Percentiles rank a stretch among this genome's conserved stretches.
These are phyloP conservation scores for Trypanosoma scelopori DNA, from an alignment of 208 protist genomes.

Conservation along the genomic window DNA sequence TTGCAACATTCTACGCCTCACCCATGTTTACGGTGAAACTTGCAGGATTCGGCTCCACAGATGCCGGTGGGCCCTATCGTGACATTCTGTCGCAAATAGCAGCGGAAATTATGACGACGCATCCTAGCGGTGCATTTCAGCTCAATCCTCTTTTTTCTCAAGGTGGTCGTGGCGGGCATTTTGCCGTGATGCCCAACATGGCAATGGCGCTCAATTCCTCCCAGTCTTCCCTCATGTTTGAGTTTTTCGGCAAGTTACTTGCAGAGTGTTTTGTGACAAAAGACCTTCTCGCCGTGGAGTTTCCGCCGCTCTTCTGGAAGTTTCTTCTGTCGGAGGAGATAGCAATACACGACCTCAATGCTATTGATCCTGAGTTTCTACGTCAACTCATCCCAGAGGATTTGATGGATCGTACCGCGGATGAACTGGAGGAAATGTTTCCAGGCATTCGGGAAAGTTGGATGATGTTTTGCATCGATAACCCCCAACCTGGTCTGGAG, in stretches of 20 bases:
- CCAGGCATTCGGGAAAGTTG: slow-evolving; percentile 64
- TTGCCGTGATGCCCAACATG: slow-evolving; percentile 77
- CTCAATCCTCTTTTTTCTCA: slow-evolving; percentile 88
- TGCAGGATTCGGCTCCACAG: slow-evolving; percentile 86
- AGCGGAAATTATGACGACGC: slow-evolving; percentile 84
- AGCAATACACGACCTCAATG: slow-evolving; percentile 49
- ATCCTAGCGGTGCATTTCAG: slow-evolving; percentile 80
- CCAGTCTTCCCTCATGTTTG: slow-evolving; percentile 86
- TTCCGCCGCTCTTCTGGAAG: slow-evolving; percentile 94
- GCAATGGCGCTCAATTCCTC: slow-evolving; percentile 36
- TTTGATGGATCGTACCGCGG: slow-evolving; percentile 58
- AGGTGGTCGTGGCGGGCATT: slow-evolving; percentile 57
- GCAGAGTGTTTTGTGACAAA: slow-evolving; percentile 90
- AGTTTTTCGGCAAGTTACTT: slow-evolving; percentile 94
- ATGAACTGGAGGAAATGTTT: slow-evolving; percentile 86
- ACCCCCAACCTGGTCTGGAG: slow-evolving; percentile 38
- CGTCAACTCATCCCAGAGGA: slow-evolving; percentile 52
- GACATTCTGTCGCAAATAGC: slow-evolving; percentile 88
- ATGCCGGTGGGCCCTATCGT: slow-evolving; percentile 91
- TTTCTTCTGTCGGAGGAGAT: slow-evolving; percentile 73
- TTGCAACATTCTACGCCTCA: slow-evolving; percentile 77
- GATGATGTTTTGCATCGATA: slow-evolving; percentile 38
- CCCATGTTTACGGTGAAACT: slow-evolving; percentile 91
- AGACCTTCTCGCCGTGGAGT: slow-evolving; percentile 89
- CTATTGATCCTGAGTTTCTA: slow-evolving; percentile 64